These are phyloP conservation scores for Aspergillus carbonarius DNA, from an alignment of 2,329 filamentous ascomycete genomes.

Conservation along the genomic window DNA sequence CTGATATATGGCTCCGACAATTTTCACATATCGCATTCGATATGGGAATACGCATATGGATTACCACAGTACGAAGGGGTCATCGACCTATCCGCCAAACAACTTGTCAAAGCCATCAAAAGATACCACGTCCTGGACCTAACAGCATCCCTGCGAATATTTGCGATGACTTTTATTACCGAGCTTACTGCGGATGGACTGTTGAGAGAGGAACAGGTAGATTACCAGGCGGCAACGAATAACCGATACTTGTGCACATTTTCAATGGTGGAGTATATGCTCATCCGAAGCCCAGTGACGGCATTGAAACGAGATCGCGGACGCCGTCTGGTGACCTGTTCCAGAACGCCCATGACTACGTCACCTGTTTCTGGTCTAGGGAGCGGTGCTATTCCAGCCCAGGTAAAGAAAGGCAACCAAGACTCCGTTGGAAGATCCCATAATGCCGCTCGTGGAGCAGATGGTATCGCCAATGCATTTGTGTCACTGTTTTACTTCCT, in stretches of 20 bases:
- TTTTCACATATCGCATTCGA: background rate
- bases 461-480: slow-evolving; percentile 8
- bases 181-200: background rate
- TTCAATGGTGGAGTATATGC: background rate
- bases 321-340: background rate
- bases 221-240: background rate
- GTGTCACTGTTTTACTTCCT: slow-evolving; percentile 11
- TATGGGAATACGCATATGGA: background rate
- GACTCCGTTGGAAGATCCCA: background rate
- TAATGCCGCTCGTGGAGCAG: background rate
- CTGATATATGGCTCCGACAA: background rate
- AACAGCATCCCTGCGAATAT: slow-evolving; percentile 1
- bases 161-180: slow-evolving; percentile 9
- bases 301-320: slow-evolving; percentile 5
- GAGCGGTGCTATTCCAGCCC: background rate
- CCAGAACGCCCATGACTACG: background rate
- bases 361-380: background rate
- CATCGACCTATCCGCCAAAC: slow-evolving; percentile 5
- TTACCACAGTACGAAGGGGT: slow-evolving; percentile 10
- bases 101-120: slow-evolving; percentile 12
- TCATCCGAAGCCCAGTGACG: slow-evolving; percentile 6
- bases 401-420: background rate
- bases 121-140: slow-evolving; percentile 8
- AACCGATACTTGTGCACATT: background rate
- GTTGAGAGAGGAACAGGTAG: background rate